phyloP scores from a whole-genome alignment of 495 filamentous ascomycete species.

The Tuber melanosporum region DNA sequence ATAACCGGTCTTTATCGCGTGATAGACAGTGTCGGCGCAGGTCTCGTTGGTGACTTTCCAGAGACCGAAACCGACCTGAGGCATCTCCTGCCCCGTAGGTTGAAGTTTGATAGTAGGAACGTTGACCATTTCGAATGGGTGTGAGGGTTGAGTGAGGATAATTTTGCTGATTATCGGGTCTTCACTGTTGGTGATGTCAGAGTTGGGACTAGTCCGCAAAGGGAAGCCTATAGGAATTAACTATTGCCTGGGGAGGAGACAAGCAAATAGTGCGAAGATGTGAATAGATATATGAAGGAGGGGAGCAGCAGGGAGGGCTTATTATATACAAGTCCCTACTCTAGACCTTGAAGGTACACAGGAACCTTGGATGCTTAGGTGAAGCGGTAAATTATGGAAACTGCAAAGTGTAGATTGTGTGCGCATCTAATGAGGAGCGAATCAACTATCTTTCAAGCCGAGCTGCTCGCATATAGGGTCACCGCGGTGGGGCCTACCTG shows the following conservation, averaged over 20 bases:
- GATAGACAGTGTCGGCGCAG: constrained; percentile 73
- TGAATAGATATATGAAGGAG: background rate
- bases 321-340: background rate
- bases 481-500: background rate
- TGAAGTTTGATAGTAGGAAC: constrained; percentile 64
- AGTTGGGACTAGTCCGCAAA: background rate
- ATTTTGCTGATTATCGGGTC: background rate
- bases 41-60: constrained; percentile 83
- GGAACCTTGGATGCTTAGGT: background rate
- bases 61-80: constrained; percentile 71
- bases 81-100: constrained; percentile 71
- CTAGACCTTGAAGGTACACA: background rate
- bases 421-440: background rate
- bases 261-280: background rate
- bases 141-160: constrained; percentile 18
- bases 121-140: constrained; percentile 29
- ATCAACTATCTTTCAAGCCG: background rate
- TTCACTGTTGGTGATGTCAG: background rate
- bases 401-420: background rate
- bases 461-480: background rate
- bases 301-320: background rate
- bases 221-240: background rate
- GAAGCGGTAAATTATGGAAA: background rate
- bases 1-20: constrained; percentile 84
- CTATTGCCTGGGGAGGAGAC: background rate